Base-by-base conservation (phyloP, 2,329 filamentous ascomycete genomes). In the Sodiomyces alkalinus region DNA sequence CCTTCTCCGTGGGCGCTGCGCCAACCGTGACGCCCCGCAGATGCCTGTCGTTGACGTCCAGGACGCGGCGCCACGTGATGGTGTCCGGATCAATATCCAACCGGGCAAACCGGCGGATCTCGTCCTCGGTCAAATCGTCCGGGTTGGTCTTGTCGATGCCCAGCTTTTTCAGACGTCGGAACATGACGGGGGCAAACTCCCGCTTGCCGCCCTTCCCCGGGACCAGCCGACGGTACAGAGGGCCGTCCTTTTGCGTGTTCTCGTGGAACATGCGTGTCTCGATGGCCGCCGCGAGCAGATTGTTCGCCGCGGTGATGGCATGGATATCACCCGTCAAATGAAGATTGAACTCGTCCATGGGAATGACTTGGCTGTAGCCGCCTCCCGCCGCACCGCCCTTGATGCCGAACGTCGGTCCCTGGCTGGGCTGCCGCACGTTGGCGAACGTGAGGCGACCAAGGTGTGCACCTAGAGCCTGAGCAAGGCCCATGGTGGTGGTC, bases 321-420 rank as follows among this genome's bases (percentile, higher is more conserved):
- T 98, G 90, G 32, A 98, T 96, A 51, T 98, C 90, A 45, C 90
- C 90, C 31, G 90, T 98, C 45, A 98, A 60, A 53, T 98, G 90
- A 48, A 98, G 63, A 58, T 98, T 98, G 64, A 98, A 98, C 55
- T 98, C 90, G 45, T 98, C 90, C 90, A 98, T 98, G 33, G 90
- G 90, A 44, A 98, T 96, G 47, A 98, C 90, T 54, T 98, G 90
- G 53, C 83, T 93, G 70, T 96, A 98, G 21, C 90, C 90, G 52
- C 90, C 90, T 45, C 90, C 90, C 32, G 90, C 90, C 34, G 90
- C 90, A 45, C 90, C 90, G 37, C 90, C 90, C 66, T 98, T 98
- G 67, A 98, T 96, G 46, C 90, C 90, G 51, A 98, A 98, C 0
- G 90, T 98, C 31, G 90, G 90, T 4, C 90, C 90, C 60, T 96